Conservation (phyloP, 2,329 filamentous ascomycete genomes). For the Diplodia seriata region DNA sequence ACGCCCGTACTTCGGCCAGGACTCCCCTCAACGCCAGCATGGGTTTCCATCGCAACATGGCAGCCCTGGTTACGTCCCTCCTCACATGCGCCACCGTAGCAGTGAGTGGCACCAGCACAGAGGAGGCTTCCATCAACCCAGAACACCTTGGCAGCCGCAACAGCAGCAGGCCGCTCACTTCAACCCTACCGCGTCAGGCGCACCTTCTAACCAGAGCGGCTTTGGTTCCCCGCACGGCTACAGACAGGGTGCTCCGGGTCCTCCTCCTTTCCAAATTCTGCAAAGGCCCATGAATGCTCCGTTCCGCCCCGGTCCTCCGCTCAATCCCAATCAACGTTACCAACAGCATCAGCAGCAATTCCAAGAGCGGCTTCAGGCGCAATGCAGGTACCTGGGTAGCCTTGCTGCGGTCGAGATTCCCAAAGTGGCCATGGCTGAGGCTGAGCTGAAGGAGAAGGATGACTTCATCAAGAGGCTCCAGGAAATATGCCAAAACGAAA, state of each 20-base stretch:
- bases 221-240: slow-evolving; percentile 4
- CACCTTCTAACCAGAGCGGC: not conserved
- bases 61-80: slow-evolving; percentile 23
- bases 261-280: slow-evolving; percentile 1
- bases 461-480: slow-evolving; percentile 71
- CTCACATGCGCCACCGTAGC: slow-evolving; percentile 25
- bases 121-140: slow-evolving; percentile 15
- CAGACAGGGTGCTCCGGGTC: not conserved
- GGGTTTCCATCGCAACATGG: slow-evolving; percentile 4
- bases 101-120: slow-evolving; percentile 12
- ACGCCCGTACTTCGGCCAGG: not conserved
- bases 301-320: slow-evolving; percentile 11
- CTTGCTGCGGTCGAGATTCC: slow-evolving; percentile 59
- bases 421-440: slow-evolving; percentile 66
- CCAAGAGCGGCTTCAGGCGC: slow-evolving; percentile 39
- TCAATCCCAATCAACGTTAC: slow-evolving; percentile 10
- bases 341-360: slow-evolving; percentile 15
- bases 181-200: not conserved
- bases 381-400: slow-evolving; percentile 52
- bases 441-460: slow-evolving; percentile 75
- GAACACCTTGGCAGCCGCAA: not conserved
- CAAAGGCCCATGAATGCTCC: slow-evolving; percentile 11
- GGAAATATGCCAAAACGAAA: slow-evolving; percentile 65
- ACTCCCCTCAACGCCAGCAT: slow-evolving; percentile 18
- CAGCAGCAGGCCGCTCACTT: not conserved